These are phyloP conservation scores for Tolypocladium amazonense DNA, from an alignment of 2,329 filamentous ascomycete genomes.

Conservation along the genomic window DNA sequence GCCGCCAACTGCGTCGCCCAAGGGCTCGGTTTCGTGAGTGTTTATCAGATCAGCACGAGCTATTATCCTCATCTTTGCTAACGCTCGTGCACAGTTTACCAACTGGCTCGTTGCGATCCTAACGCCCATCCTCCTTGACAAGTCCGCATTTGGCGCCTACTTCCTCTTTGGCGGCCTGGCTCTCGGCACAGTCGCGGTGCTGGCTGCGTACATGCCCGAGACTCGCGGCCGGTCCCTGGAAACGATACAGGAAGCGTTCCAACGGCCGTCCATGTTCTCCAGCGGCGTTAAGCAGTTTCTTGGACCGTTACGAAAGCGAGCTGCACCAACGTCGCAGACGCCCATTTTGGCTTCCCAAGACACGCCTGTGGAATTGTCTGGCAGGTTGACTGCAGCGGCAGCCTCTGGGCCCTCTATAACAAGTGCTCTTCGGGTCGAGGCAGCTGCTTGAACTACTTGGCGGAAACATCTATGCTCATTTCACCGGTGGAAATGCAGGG, in stretches of 20 bases:
- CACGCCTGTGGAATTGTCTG: background rate
- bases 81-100: background rate
- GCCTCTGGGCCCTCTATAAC: background rate
- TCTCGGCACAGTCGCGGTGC: background rate
- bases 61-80: background rate
- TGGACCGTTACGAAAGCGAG: background rate
- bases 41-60: background rate
- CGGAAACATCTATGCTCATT: too few species aligned
- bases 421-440: background rate
- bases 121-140: background rate
- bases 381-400: background rate
- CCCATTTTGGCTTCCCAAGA: background rate
- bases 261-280: background rate
- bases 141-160: background rate
- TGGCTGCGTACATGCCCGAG: background rate
- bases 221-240: background rate
- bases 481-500: background rate
- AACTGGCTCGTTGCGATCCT: background rate
- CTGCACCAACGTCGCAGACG: background rate
- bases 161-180: background rate
- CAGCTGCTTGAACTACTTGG: background rate
- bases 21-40: background rate
- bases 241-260: background rate
- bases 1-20: background rate
- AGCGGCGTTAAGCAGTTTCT: background rate